A percentile compares a stretch with the other conserved stretches of the same genome.
Evolutionary conservation across 179 eudicot species (phyloP).

Genomic region (Monotropa hypopitys): DNA sequence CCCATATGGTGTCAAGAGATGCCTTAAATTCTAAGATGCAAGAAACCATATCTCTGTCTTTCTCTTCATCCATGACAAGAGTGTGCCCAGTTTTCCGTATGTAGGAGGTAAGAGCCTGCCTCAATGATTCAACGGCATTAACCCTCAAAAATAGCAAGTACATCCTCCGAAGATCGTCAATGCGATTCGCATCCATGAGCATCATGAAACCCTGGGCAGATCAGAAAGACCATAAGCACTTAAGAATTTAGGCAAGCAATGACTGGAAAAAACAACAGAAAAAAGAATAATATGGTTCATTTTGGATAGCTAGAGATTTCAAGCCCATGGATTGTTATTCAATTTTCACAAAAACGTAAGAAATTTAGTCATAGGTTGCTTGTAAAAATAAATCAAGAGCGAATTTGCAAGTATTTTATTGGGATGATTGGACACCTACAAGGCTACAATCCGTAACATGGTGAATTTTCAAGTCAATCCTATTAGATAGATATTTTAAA

Average conservation of each 20-base stretch:
- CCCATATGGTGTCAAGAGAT: conserved; percentile 80
- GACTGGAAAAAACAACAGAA: neutral
- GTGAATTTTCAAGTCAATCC: neutral
- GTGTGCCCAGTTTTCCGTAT: conserved; percentile 74
- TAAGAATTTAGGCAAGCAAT: neutral
- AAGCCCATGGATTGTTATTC: neutral
- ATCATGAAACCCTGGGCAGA: conserved; percentile 63
- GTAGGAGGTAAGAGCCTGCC: conserved; percentile 64
- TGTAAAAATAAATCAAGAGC: neutral
- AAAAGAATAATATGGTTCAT: neutral
- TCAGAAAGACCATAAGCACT: neutral
- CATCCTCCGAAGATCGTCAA: conserved; percentile 76
- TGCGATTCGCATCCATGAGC: conserved; percentile 82
- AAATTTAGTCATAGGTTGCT: neutral
- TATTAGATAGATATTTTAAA: neutral
- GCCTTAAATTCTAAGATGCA: conserved; percentile 82
- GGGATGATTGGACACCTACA: neutral
- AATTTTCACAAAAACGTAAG: neutral
- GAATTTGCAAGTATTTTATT: neutral
- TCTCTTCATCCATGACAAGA: conserved; percentile 86
- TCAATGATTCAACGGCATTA: conserved; percentile 66
- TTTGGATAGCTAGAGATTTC: neutral
- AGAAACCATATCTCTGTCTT: conserved; percentile 90
- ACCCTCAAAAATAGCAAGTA: conserved; percentile 61
- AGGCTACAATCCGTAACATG: neutral